Evolutionary conservation across 2,329 filamentous ascomycete genomes (phyloP).

Genomic region (Metarhizium humberi): DNA sequence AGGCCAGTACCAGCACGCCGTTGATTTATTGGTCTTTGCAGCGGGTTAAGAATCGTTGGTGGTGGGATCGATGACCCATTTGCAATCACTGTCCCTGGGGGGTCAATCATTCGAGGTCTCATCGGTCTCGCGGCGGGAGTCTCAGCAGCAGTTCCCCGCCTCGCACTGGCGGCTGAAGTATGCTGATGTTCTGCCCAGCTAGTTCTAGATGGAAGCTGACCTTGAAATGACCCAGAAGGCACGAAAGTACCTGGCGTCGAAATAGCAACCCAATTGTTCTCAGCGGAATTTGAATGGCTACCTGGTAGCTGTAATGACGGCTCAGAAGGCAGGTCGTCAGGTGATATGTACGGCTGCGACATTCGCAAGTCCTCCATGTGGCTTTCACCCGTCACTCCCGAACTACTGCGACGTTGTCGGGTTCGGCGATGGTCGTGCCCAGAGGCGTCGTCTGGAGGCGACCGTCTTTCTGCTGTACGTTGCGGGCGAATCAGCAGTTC

Average conservation of each 20-base stretch:
- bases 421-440: constrained; percentile 19
- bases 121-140: background rate
- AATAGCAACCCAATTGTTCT: background rate
- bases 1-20: background rate
- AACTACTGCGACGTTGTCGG: constrained; percentile 16
- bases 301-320: background rate
- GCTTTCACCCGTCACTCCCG: background rate
- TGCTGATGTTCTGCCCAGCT: background rate
- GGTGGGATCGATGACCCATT: constrained; percentile 4
- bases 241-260: background rate
- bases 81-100: background rate
- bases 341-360: background rate
- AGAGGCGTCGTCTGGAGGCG: constrained; percentile 17
- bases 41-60: constrained; percentile 1
- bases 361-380: background rate
- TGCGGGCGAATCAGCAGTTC: constrained; percentile 9
- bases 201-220: background rate
- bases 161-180: background rate
- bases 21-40: background rate
- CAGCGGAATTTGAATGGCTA: background rate
- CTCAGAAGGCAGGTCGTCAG: background rate
- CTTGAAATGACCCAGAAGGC: background rate
- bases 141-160: background rate
- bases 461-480: constrained; percentile 14
- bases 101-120: background rate